A percentile compares a stretch with the other conserved stretches of the same genome.
Evolutionary conservation across 2,329 filamentous ascomycete species (phyloP).

Genomic region (Phyllosticta citribraziliensis): DNA sequence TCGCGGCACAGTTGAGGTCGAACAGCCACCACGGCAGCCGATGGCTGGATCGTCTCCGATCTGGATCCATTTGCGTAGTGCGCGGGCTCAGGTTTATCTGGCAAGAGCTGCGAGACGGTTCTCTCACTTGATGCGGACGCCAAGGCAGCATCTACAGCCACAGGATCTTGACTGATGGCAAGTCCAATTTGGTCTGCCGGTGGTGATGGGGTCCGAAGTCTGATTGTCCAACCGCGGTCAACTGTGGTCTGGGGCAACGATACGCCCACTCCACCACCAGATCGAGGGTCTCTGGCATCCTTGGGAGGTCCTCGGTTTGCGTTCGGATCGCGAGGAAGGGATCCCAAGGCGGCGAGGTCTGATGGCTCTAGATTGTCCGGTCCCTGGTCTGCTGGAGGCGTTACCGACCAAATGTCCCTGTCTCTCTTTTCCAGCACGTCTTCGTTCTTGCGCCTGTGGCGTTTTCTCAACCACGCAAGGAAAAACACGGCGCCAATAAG

Average conservation of each 20-base stretch:
- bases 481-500: constrained; percentile 29
- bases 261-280: constrained; percentile 9
- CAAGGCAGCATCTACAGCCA: not conserved
- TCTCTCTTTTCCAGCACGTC: constrained; percentile 11
- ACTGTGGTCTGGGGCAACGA: not conserved
- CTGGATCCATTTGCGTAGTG: not conserved
- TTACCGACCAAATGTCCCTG: not conserved
- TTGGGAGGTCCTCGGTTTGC: not conserved
- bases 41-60: not conserved
- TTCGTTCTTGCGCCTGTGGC: constrained; percentile 21
- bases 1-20: constrained; percentile 12
- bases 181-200: constrained; percentile 27
- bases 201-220: constrained; percentile 10
- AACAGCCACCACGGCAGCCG: not conserved
- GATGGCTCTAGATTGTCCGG: not conserved
- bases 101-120: constrained; percentile 14
- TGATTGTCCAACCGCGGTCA: not conserved
- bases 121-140: constrained; percentile 8
- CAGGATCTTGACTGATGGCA: constrained; percentile 25
- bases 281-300: constrained; percentile 9
- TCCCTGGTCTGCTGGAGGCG: not conserved
- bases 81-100: constrained; percentile 16
- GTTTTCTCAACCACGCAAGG: constrained; percentile 25
- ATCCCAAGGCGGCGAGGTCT: not conserved
- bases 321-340: not conserved